These are phyloP conservation scores for Ophiostoma sp. DNA, from an alignment of 2,329 filamentous ascomycete genomes.

Conservation along the genomic window DNA sequence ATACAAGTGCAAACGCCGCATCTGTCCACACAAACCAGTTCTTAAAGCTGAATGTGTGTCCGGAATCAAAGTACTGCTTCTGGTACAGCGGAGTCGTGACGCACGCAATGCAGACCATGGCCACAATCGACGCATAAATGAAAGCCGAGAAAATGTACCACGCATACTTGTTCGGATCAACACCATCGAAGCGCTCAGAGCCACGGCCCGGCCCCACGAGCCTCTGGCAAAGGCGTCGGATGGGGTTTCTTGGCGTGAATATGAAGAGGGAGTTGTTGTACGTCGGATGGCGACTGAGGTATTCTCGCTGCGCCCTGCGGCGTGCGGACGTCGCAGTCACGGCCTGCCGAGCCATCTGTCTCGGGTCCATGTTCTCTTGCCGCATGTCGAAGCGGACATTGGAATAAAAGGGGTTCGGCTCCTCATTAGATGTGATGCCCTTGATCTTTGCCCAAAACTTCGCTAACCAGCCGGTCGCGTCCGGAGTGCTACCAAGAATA, in stretches of 20 bases:
- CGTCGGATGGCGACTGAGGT: slow-evolving; percentile 74
- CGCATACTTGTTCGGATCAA: slow-evolving; percentile 78
- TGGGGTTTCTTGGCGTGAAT: slow-evolving; percentile 69
- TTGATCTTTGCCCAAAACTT: slow-evolving; percentile 55
- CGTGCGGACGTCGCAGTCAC: slow-evolving; percentile 76
- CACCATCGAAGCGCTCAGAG: slow-evolving; percentile 77
- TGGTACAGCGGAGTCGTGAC: slow-evolving; percentile 93
- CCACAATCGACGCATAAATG: slow-evolving; percentile 87
- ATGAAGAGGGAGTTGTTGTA: slow-evolving; percentile 93
- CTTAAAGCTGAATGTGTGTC: slow-evolving; percentile 51
- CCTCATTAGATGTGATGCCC: slow-evolving; percentile 54
- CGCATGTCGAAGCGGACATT: slow-evolving; percentile 62
- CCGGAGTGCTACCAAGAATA: background rate
- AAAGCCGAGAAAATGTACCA: slow-evolving; percentile 95
- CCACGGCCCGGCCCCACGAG: slow-evolving; percentile 90
- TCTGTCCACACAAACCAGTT: slow-evolving; percentile 98
- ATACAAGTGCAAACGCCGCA: slow-evolving; percentile 79
- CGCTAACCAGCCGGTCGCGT: background rate
- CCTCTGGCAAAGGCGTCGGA: slow-evolving; percentile 78
- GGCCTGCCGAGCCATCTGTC: slow-evolving; percentile 84
- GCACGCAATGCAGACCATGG: slow-evolving; percentile 96
- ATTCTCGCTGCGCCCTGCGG: slow-evolving; percentile 85
- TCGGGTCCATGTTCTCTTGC: slow-evolving; percentile 75
- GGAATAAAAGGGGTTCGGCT: slow-evolving; percentile 94
- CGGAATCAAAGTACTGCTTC: slow-evolving; percentile 68